These are phyloP conservation scores for Boletus vermiculosoides DNA, from an alignment of 768 basidiomycete genomes.

Conservation along the genomic window DNA sequence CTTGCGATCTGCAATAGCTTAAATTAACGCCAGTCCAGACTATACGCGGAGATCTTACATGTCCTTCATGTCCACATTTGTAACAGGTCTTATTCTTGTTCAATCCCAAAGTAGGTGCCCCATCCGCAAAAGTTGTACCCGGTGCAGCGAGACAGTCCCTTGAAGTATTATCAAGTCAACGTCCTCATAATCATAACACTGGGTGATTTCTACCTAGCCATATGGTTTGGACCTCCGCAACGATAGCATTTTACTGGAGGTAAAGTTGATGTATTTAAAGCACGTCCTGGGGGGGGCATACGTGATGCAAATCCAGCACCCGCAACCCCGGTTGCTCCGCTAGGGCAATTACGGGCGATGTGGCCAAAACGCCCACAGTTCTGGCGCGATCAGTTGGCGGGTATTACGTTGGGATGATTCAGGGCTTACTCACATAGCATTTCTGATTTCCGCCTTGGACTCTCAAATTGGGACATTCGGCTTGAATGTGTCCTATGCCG, in stretches of 20 bases:
- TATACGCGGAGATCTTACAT: conserved; percentile 50
- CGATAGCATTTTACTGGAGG: conserved; percentile 87
- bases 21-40: conserved; percentile 6
- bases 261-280: conserved; percentile 69
- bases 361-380: conserved; percentile 83
- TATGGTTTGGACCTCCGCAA: conserved; percentile 86
- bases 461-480: conserved; percentile 81
- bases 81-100: conserved; percentile 81
- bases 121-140: conserved; percentile 49
- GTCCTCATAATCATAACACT: conserved; percentile 1
- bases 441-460: conserved; percentile 69
- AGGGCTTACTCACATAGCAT: conserved; percentile 66
- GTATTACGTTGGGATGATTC: neutral
- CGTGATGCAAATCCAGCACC: conserved; percentile 59
- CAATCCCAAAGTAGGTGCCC: conserved; percentile 39
- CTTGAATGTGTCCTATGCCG: conserved; percentile 87
- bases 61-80: conserved; percentile 85
- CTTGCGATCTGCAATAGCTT: conserved; percentile 51
- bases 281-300: conserved; percentile 70
- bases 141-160: conserved; percentile 84
- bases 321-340: conserved; percentile 37
- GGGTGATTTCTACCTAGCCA: conserved; percentile 57
- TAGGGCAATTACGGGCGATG: conserved; percentile 74
- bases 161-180: conserved; percentile 10
- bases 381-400: conserved; percentile 35